Base-by-base conservation (phyloP, 805 yeast genomes). In the Saccharomycopsis javanensis region DNA sequence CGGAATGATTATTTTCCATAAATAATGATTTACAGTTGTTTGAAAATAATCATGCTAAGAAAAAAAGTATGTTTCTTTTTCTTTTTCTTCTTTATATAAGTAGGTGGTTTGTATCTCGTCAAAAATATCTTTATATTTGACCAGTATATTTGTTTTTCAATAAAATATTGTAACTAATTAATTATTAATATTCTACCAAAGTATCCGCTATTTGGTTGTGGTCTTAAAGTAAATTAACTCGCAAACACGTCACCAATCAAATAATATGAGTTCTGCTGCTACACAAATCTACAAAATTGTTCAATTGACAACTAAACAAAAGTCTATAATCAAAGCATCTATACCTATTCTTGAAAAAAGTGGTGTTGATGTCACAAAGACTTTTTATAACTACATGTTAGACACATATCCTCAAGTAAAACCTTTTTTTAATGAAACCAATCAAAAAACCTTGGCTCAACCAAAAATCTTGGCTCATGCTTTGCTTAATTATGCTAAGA, bases 381-480 rank as follows among this genome's bases (percentile, higher is more conserved):
- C 66, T 6, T 80, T 85, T 65, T 85, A 85, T 68, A 61, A 70
- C 18, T 71, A 74, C 61, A 80, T 85, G 88, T 69, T 85, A 30
- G 57, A 63, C 10, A 74, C 71, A 15, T 71, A 79, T 63, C 82
- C 82, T 1, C 82, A 77, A 61, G 79, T 84, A 7, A 73, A 73
- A 61, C 75, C 81, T n/a, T 76, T 77, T 65, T 85, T 85, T 75
- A 85, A 85, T 67, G 73, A 70, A 61, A 67, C 81, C 1, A 77
- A 85, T 67, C 90, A 85, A 68, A 65, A 61, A 42, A 70, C 75
- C 30, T 75, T 77, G 55, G 70, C 70, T 51, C 91, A 85, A 67
- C 88, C 89, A 57, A 72, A 75, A 61, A 82, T 85, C 31, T 71
- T 85, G 50, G 89, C 89, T 1, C 76, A 72, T 61, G 79, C 90